Evolutionary conservation across 768 basidiomycete species (phyloP), one percentile per base, ranked within the genome.

Genomic region (Cystofilobasidium capitatum): DNA sequence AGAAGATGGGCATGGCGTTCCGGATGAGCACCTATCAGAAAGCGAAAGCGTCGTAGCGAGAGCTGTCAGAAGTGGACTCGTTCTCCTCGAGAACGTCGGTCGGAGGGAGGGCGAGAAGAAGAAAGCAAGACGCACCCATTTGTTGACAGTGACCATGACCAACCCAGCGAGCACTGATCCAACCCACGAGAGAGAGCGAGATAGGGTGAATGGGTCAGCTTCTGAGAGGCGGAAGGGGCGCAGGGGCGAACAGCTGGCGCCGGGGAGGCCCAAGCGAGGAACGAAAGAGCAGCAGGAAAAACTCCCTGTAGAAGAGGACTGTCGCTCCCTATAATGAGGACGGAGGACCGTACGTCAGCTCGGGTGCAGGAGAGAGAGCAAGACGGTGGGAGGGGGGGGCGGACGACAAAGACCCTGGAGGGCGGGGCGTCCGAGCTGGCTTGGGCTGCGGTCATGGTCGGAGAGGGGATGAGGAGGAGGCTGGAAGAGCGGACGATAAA

Each of bases 1-100:
- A 92, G 80, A 93, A 93, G 2, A 93, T 81, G 0, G 91, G 91
- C 2, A 83, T 83, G 17, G 80, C 75, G 22, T 89, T 88, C 26
- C 78, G 78, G 75, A 87, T 86, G 35, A 94, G 80, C 16, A 93
- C 91, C 89, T 69, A 58, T 3, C 17, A 20, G 37, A 24, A 26
- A 24, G 13, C 40, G 33, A 26, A 31, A 20, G 31, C 31, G 62
- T 10, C 22, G 51, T 39, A 29, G 13, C 29, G 16, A 26, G 24
- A 60, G 59, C n/a, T 12, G 33, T 24, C n/a, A 37, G 13, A 45
- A 22, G 3, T 3, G 13, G 40, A 5, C 33, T 36, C 40, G 6
- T 37, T 36, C 31, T n/a, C 42, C 17, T n/a, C 31, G 39, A 24
- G 20, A 29, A 1, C 16, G 29, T 26, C 20, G 22, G 29, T 20